Percentiles rank a stretch among this genome's conserved stretches.
phyloP scores from a whole-genome alignment of 2,329 filamentous ascomycete species.

The Rasamsonia emersonii region DNA sequence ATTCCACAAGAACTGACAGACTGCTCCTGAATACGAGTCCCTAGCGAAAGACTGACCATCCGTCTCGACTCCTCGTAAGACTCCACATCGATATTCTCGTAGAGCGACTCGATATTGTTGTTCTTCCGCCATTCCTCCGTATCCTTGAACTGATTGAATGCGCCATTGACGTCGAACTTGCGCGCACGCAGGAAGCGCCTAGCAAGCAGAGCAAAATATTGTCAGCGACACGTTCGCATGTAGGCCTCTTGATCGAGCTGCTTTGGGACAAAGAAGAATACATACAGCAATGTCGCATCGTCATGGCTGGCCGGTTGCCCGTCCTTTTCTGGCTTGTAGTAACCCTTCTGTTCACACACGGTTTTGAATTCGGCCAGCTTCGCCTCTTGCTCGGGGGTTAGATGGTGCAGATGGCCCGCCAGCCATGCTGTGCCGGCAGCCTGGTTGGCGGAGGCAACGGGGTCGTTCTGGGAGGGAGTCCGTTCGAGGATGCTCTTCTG shows the following conservation, averaged over 20 bases:
- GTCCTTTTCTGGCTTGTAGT: constrained; percentile 33
- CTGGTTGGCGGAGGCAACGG: constrained; percentile 26
- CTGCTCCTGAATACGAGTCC: too few relatives aligned
- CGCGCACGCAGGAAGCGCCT: constrained; percentile 82
- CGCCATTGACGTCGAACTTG: constrained; percentile 68
- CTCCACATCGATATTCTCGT: constrained; percentile 75
- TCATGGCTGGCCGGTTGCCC: constrained; percentile 35
- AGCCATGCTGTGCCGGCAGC: constrained; percentile 29
- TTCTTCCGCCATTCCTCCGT: constrained; percentile 80
- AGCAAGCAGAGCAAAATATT: not conserved
- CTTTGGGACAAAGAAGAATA: constrained; percentile 6
- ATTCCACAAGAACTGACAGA: too few relatives aligned
- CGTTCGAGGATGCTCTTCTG: constrained; percentile 15
- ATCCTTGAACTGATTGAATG: constrained; percentile 73
- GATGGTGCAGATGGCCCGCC: constrained; percentile 67
- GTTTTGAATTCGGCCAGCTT: constrained; percentile 65
- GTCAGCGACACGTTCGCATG: not conserved
- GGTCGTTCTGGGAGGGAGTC: constrained; percentile 26
- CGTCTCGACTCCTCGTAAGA: constrained; percentile 69
- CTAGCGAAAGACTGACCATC: constrained; percentile 54
- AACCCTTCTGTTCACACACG: constrained; percentile 55
- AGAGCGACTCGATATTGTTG: constrained; percentile 69
- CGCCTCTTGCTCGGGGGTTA: constrained; percentile 59
- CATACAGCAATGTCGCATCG: constrained; percentile 41
- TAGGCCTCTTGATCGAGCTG: not conserved